Evolutionary conservation across 2,329 filamentous ascomycete genomes (phyloP).

Genomic region (Emydomyces testavorans): DNA sequence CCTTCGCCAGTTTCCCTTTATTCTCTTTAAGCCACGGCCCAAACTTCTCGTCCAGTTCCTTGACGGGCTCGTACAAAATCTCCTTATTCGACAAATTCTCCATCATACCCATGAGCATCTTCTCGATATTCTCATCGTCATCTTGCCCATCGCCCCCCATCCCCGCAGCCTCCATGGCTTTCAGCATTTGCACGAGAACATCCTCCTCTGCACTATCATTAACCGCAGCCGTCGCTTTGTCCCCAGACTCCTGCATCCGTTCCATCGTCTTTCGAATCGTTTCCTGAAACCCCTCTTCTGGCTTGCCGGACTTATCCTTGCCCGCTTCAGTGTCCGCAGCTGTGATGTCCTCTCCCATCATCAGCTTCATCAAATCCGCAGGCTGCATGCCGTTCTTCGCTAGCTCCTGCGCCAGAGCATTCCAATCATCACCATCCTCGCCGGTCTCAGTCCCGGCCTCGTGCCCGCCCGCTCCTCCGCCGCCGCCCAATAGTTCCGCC

Average conservation of each 20-base stretch:
- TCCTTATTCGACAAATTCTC: conserved; percentile 97
- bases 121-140: conserved; percentile 67
- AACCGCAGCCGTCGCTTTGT: conserved; percentile 68
- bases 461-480: conserved; percentile 71
- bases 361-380: conserved; percentile 23
- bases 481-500: conserved; percentile 61
- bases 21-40: conserved; percentile 80
- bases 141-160: conserved; percentile 20
- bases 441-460: conserved; percentile 43
- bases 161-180: conserved; percentile 62
- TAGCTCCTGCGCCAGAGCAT: conserved; percentile 25
- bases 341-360: conserved; percentile 22
- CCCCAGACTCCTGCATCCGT: conserved; percentile 81
- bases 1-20: conserved; percentile 46
- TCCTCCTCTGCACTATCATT: conserved; percentile 59
- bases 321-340: conserved; percentile 16
- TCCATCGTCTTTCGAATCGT: conserved; percentile 92
- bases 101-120: conserved; percentile 97
- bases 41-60: conserved; percentile 87
- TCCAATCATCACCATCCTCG: conserved; percentile 31
- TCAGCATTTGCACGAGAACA: conserved; percentile 82
- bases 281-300: conserved; percentile 69
- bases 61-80: conserved; percentile 97
- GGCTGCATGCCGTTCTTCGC: conserved; percentile 23
- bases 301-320: conserved; percentile 19